Evolutionary conservation across 169 alveolate genomes (phyloP).

Genomic region (Cryptosporidium viatorum): DNA sequence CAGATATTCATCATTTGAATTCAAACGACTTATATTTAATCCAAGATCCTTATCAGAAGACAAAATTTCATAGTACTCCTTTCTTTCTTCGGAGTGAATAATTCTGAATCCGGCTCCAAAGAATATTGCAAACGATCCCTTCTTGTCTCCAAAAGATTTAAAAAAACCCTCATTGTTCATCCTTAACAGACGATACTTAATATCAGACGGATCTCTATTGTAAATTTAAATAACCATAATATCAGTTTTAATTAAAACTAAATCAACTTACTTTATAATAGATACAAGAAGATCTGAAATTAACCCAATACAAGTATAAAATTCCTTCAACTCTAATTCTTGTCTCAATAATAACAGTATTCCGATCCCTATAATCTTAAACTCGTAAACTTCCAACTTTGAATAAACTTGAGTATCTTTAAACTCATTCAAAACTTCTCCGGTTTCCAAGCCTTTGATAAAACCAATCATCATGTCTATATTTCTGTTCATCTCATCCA

Average conservation of each 20-base stretch:
- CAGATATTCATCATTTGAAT: not conserved
- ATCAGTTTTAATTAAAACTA: not conserved
- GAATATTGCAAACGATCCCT: constrained; percentile 38
- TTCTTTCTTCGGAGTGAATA: constrained; percentile 2
- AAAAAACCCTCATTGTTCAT: constrained; percentile 46
- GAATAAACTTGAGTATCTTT: not conserved
- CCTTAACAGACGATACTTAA: constrained; percentile 66
- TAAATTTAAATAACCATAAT: not conserved
- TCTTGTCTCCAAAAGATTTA: constrained; percentile 45
- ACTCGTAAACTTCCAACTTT: not conserved
- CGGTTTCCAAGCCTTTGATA: not conserved
- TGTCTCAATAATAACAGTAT: not conserved
- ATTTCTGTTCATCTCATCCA: not conserved
- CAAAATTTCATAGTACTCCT: constrained; percentile 36
- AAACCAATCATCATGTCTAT: not conserved
- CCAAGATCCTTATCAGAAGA: constrained; percentile 30
- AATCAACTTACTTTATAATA: constrained; percentile 39
- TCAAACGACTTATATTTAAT: constrained; percentile 1
- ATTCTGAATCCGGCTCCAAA: constrained; percentile 56
- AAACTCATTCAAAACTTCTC: not conserved
- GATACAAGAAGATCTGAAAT: constrained; percentile 28
- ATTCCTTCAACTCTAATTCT: constrained; percentile 1
- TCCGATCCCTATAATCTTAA: constrained; percentile 17
- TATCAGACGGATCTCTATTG: constrained; percentile 65
- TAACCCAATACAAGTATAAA: not conserved